Base-by-base conservation (phyloP, 257 asterid species). In the Gentiana dahurica region DNA sequence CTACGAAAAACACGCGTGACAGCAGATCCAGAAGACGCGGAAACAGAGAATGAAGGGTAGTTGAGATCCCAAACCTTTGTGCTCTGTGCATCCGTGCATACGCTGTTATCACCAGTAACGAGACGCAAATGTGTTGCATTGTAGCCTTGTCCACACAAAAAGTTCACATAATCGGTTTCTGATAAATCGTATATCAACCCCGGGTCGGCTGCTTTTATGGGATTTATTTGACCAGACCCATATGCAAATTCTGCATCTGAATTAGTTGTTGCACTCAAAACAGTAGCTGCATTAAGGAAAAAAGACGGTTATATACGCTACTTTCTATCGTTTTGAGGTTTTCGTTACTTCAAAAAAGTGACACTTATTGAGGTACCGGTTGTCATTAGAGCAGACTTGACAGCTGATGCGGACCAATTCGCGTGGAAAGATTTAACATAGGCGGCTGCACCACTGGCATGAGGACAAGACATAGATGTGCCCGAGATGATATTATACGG, bases 381-480 rank as follows among this genome's bases (percentile, higher is more conserved):
- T 12, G 94, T 86, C 67, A 81, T 74, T 62, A 86, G 72, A 39
- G 88, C 88, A 1, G 90, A 86, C 68, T 81, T 72, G 3, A 86
- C 67, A 5, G 82, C 88, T 0, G 90, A 87, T 2, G 94, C 81
- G n/a, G 90, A 80, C 94, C 94, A 86, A 2, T 68, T 61, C 0
- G 86, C 87, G 63, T 86, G 69, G 0, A 73, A 81, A 7, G 84
- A 79, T 58, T 73, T 77, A 32, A 86, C 60, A 33, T 83, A 76
- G 0, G 90, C 94, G 38, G 73, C 75, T 0, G 81, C 65, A 1
- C 88, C 94, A 0, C 87, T 51, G 0, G 79, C 87, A 49, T 86
- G 95, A 15, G 95, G 95, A 65, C 95, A 86, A 5, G 95, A 69
- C 94, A 86, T 81, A 47, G 95, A 86, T 2, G 95, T 86, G 34